Evolutionary conservation across 2,329 filamentous ascomycete species (phyloP).

Genomic region (Monosporascus sp.): DNA sequence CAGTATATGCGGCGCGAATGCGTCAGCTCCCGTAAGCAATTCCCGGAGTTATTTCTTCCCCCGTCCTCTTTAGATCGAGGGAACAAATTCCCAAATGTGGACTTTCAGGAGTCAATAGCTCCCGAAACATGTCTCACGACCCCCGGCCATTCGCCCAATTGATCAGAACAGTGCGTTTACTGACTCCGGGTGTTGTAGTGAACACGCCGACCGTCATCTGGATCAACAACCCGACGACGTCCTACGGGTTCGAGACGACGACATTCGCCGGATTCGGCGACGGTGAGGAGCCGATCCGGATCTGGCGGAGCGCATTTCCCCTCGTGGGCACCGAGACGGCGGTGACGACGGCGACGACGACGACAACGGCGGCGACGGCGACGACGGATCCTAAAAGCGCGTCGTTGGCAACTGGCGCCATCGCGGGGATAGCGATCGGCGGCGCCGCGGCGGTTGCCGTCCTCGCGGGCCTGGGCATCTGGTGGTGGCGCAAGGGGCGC

Average conservation of each 20-base stretch:
- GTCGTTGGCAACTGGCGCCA: not conserved
- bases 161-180: too few relatives aligned
- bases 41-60: too few relatives aligned
- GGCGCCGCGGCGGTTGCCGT: not conserved
- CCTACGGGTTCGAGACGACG: not conserved
- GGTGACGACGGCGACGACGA: not conserved
- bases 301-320: not conserved
- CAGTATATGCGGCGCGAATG: not conserved
- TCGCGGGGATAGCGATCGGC: not conserved
- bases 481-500: not conserved
- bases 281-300: not conserved
- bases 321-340: not conserved
- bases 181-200: too few relatives aligned
- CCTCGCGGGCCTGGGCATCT: not conserved
- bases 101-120: too few relatives aligned
- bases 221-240: not conserved
- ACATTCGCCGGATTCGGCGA: not conserved
- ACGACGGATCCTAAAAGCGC: not conserved
- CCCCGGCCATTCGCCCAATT: too few relatives aligned
- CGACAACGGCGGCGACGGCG: not conserved
- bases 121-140: too few relatives aligned
- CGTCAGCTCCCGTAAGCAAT: not conserved
- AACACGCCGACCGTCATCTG: not conserved
- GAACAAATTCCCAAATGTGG: too few relatives aligned
- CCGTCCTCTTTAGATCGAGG: too few relatives aligned